Evolutionary conservation across 306 rosid species (phyloP), one percentile per base, ranked within the genome.

Genomic region (Dicorynia guianensis): DNA sequence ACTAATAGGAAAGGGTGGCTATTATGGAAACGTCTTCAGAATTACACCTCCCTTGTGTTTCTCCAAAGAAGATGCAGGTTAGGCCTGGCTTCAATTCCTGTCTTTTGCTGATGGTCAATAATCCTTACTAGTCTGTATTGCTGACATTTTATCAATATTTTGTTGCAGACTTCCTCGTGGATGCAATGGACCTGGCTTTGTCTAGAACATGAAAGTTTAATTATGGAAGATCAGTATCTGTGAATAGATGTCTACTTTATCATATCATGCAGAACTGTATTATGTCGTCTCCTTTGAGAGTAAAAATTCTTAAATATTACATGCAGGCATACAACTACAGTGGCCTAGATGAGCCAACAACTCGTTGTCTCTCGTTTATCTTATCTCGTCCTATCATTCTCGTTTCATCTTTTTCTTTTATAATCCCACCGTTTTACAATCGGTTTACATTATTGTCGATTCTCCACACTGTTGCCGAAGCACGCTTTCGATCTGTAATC

Each of bases 31-130:
- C 79, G 97, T 93, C 25, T 88, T 88, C 63, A 81, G 96, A 79
- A 84, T 93, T 18, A 93, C 93, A 42, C 97, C 97, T 60, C 97
- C 96, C 11, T 79, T 90, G 44, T 90, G 97, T 84, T 88, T 93
- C 89, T 87, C 85, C 38, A 90, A 87, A 77, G 91, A 87, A 68
- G 97, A 93, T 84, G 96, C 96, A 64, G 97, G 96, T 92, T 57
- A 50, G 75, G 18, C 55, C 43, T 46, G 46, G 13, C 44, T 36
- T 54, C 49, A 15, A 20, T 46, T 17, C 35, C 14, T 20, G 15
- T 53, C 52, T 30, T 75, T 5, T 39, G 69, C 49, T 46, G 17
- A 65, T 34, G 44, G 3, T 30, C 49, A 2, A 4, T 4, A 58
- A 19, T 9, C 3, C 13, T 20, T 17, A 42, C 25, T 74, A 12